phyloP scores from a whole-genome alignment of 2,329 filamentous ascomycete genomes.

The Neospermospora avenae region DNA sequence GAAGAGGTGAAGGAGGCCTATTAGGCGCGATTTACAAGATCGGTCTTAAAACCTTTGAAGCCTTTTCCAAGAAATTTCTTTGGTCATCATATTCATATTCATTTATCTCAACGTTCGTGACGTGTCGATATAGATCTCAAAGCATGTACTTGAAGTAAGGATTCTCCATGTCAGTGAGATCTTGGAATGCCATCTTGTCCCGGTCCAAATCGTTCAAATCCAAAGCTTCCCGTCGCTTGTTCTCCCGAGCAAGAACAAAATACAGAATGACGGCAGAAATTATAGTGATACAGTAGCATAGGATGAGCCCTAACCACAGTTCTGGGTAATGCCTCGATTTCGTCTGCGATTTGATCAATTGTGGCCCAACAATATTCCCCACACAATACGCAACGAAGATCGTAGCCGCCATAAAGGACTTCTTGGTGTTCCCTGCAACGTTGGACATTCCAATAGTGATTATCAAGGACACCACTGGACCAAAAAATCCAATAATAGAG shows the following conservation, averaged over 20 bases:
- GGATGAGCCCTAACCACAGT: conserved; percentile 67
- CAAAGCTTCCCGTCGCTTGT: conserved; percentile 47
- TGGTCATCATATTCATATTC: not conserved
- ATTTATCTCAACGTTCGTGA: not conserved
- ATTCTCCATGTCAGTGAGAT: conserved; percentile 67
- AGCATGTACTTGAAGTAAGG: conserved; percentile 58
- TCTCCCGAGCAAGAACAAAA: conserved; percentile 56
- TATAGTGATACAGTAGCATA: conserved; percentile 67
- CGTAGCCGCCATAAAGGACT: conserved; percentile 70
- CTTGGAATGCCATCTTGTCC: conserved; percentile 62
- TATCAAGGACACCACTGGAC: conserved; percentile 63
- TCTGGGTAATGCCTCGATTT: conserved; percentile 66
- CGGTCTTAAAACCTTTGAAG: too few relatives aligned
- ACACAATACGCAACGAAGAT: conserved; percentile 76
- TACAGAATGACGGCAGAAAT: conserved; percentile 53
- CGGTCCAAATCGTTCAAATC: conserved; percentile 57
- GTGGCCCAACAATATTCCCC: conserved; percentile 73
- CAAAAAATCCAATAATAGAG: conserved; percentile 70
- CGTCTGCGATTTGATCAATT: conserved; percentile 65
- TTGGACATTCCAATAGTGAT: conserved; percentile 61
- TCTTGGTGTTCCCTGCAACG: conserved; percentile 74
- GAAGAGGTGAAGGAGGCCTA: too few relatives aligned
- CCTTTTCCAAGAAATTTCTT: not conserved
- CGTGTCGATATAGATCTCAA: not conserved
- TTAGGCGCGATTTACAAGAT: too few relatives aligned